Conservation (phyloP, 495 filamentous ascomycete genomes). For the Penicillium cinerascens region DNA sequence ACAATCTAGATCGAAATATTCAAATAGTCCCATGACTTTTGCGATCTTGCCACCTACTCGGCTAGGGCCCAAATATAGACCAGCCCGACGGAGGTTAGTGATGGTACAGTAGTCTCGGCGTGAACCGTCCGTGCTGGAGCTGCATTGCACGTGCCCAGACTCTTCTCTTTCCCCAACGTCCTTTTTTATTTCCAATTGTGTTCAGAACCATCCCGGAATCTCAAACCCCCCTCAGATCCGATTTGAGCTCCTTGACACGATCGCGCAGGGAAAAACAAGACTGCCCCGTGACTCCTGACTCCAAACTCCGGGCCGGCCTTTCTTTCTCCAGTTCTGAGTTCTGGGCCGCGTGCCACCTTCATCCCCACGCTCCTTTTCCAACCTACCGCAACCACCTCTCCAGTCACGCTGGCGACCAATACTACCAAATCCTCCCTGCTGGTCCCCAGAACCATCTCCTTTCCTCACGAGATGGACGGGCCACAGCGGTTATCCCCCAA, state of each 20-base stretch:
- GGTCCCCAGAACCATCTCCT: slow-evolving; percentile 74
- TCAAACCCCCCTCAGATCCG: too few relatives aligned
- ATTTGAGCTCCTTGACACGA: too few relatives aligned
- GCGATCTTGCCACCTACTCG: too few relatives aligned
- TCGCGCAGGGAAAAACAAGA: slow-evolving; percentile 3
- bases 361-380: slow-evolving; percentile 31
- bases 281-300: slow-evolving; percentile 27
- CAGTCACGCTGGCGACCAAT: slow-evolving; percentile 32
- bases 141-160: slow-evolving; percentile 5
- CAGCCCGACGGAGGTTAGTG: too few relatives aligned
- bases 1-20: too few relatives aligned
- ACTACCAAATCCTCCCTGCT: slow-evolving; percentile 83
- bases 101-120: background rate
- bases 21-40: too few relatives aligned
- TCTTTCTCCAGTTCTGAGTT: slow-evolving; percentile 20
- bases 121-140: background rate
- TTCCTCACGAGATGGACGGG: slow-evolving; percentile 69
- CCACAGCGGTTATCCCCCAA: slow-evolving; percentile 51
- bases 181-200: background rate
- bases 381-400: slow-evolving; percentile 3
- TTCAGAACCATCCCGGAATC: background rate
- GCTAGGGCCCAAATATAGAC: background rate
- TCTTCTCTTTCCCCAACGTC: background rate
- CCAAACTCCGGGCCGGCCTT: slow-evolving; percentile 24
- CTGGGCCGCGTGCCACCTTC: slow-evolving; percentile 30